Conservation (phyloP, 2,329 filamentous ascomycete species). For the Ascochyta clinopodiicola region DNA sequence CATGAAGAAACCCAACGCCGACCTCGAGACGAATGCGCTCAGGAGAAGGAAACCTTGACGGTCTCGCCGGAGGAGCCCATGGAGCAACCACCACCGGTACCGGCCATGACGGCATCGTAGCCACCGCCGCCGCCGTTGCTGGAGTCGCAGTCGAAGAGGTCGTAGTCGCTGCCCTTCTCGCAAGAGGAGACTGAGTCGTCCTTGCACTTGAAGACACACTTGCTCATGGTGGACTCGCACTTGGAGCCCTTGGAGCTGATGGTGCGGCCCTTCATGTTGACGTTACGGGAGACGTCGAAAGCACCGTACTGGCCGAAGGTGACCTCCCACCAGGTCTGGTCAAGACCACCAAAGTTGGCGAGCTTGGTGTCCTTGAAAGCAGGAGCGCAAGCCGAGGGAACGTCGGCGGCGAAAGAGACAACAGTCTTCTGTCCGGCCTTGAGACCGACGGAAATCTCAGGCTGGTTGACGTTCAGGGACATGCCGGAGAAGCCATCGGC, state of each 20-base stretch:
- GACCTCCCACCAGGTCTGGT: conserved; percentile 56
- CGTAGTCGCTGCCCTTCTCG: conserved; percentile 46
- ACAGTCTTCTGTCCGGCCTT: conserved; percentile 45
- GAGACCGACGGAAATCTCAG: conserved; percentile 51
- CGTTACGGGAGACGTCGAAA: conserved; percentile 53
- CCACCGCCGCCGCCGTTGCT: conserved; percentile 36
- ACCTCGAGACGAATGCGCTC: conserved; percentile 13
- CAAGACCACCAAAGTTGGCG: conserved; percentile 48
- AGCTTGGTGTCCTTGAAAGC: conserved; percentile 46
- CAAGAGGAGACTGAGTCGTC: conserved; percentile 38
- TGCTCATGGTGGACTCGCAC: conserved; percentile 52
- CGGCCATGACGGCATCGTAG: conserved; percentile 36
- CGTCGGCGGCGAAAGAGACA: conserved; percentile 48
- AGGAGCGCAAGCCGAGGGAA: conserved; percentile 52
- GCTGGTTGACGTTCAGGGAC: conserved; percentile 45
- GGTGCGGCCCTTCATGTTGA: conserved; percentile 53
- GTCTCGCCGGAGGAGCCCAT: conserved; percentile 37
- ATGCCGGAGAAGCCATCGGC: conserved; percentile 43
- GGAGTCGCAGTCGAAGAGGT: conserved; percentile 47
- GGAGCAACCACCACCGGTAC: conserved; percentile 41
- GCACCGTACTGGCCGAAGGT: conserved; percentile 49
- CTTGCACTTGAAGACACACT: conserved; percentile 55
- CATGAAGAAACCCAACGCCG: conserved; percentile 25
- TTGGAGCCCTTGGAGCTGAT: conserved; percentile 50
- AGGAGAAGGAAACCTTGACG: conserved; percentile 36